Percentiles rank a stretch among this genome's conserved stretches.
These are phyloP conservation scores for Pistacia atlantica DNA, from an alignment of 345 rosid species.

Conservation along the genomic window DNA sequence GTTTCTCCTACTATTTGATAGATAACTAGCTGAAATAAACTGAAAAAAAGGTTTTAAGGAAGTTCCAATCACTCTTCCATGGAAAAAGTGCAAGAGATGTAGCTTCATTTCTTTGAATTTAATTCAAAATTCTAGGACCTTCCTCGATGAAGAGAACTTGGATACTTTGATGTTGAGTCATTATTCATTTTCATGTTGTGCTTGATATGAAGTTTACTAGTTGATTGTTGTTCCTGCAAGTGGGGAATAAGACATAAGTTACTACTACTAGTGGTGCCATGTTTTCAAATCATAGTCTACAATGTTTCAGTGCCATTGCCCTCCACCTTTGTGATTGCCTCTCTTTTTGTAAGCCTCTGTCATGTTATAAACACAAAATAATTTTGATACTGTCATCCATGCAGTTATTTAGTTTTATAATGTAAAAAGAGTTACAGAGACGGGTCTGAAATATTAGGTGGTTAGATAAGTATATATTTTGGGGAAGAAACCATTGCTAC, in stretches of 20 bases:
- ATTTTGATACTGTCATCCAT: neutral
- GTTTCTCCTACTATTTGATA: neutral
- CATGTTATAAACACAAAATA: neutral
- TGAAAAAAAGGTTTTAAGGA: slow-evolving; percentile 2
- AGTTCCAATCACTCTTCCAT: too few species aligned
- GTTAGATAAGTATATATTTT: neutral
- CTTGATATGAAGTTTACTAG: too few species aligned
- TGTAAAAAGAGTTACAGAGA: neutral
- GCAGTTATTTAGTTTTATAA: neutral
- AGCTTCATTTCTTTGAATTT: neutral
- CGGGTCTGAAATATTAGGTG: neutral
- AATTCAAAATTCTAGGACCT: neutral
- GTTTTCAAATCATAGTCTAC: neutral
- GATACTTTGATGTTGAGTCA: neutral
- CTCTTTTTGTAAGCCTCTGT: neutral
- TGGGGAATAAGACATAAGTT: neutral
- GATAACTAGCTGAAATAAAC: neutral
- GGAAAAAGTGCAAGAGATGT: neutral
- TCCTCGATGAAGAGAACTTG: neutral
- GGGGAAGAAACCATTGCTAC: neutral
- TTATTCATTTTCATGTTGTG: neutral
- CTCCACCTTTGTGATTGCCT: neutral
- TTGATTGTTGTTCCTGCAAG: neutral
- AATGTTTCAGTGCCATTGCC: neutral
- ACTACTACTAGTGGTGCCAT: neutral